These are phyloP conservation scores for Ilyonectria mors-panacis DNA, from an alignment of 2,329 filamentous ascomycete genomes.

Conservation along the genomic window DNA sequence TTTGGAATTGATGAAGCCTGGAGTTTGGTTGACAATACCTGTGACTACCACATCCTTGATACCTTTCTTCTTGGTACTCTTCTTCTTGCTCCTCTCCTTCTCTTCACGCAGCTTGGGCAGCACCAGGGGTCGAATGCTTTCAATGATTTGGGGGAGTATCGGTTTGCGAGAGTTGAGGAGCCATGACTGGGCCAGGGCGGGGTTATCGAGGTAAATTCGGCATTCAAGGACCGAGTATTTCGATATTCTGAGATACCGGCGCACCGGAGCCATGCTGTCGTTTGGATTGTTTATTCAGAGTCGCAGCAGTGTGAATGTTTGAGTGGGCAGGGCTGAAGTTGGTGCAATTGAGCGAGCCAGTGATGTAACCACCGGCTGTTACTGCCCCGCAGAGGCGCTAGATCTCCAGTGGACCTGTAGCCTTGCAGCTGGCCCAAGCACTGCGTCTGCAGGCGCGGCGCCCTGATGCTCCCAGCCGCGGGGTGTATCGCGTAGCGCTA, in stretches of 20 bases:
- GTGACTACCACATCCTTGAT: conserved; percentile 90
- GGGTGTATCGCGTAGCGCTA: conserved; percentile 30
- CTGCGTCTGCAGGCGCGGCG: conserved; percentile 6
- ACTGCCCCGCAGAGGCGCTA: conserved; percentile 36
- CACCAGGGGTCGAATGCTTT: conserved; percentile 87
- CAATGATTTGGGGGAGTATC: conserved; percentile 85
- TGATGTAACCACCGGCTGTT: conserved; percentile 44
- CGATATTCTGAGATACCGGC: conserved; percentile 91
- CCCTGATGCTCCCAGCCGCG: conserved; percentile 6
- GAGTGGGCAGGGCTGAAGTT: conserved; percentile 20
- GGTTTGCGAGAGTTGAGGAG: conserved; percentile 83
- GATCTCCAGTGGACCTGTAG: conserved; percentile 37
- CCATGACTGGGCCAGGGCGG: conserved; percentile 85
- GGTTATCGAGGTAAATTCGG: conserved; percentile 95
- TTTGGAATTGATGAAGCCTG: neutral
- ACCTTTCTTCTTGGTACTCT: conserved; percentile 79
- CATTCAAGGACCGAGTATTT: conserved; percentile 97
- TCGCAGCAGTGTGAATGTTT: conserved; percentile 12
- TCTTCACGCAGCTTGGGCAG: conserved; percentile 94
- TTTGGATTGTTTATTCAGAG: conserved; percentile 4
- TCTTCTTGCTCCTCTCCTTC: conserved; percentile 72
- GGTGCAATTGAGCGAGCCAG: conserved; percentile 14
- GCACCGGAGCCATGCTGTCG: conserved; percentile 82
- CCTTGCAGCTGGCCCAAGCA: conserved; percentile 44
- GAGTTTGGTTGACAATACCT: conserved; percentile 65